Evolutionary conservation across 1,139 yeast genomes (phyloP).

Genomic region (Yamadazyma membranifaciens): DNA sequence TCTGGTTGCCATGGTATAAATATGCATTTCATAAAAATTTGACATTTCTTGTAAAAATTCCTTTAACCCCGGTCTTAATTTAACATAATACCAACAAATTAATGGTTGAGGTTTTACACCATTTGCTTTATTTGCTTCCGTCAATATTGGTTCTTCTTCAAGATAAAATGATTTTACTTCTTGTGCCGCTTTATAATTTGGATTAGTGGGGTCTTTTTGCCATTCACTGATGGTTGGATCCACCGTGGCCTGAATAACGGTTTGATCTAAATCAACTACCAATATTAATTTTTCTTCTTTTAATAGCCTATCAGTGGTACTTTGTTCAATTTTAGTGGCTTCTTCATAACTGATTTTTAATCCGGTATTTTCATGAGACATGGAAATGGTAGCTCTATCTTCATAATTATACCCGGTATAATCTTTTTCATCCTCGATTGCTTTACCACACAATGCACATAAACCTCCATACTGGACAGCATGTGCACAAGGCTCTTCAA

Average conservation of each 20-base stretch:
- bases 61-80: slow-evolving; percentile 82
- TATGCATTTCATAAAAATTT: slow-evolving; percentile 80
- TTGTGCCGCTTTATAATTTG: slow-evolving; percentile 79
- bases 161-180: slow-evolving; percentile 77
- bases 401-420: slow-evolving; percentile 71
- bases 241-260: slow-evolving; percentile 96
- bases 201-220: slow-evolving; percentile 83
- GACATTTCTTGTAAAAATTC: slow-evolving; percentile 67
- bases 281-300: slow-evolving; percentile 70
- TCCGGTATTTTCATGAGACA: slow-evolving; percentile 90
- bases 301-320: slow-evolving; percentile 59
- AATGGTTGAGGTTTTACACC: slow-evolving; percentile 60
- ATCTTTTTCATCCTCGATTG: slow-evolving; percentile 79
- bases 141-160: slow-evolving; percentile 69
- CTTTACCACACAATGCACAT: slow-evolving; percentile 90
- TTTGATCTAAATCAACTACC: slow-evolving; percentile 96
- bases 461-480: slow-evolving; percentile 95
- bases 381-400: slow-evolving; percentile 79
- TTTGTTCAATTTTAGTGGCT: slow-evolving; percentile 79
- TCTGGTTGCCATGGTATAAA: slow-evolving; percentile 98
- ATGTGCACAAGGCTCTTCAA: slow-evolving; percentile 86
- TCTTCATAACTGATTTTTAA: slow-evolving; percentile 81
- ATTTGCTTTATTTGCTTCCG: slow-evolving; percentile 44
- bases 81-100: slow-evolving; percentile 86
- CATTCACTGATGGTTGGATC: slow-evolving; percentile 97